Evolutionary conservation across 1,139 yeast genomes (phyloP).

Genomic region (Yamadazyma mexicana): DNA sequence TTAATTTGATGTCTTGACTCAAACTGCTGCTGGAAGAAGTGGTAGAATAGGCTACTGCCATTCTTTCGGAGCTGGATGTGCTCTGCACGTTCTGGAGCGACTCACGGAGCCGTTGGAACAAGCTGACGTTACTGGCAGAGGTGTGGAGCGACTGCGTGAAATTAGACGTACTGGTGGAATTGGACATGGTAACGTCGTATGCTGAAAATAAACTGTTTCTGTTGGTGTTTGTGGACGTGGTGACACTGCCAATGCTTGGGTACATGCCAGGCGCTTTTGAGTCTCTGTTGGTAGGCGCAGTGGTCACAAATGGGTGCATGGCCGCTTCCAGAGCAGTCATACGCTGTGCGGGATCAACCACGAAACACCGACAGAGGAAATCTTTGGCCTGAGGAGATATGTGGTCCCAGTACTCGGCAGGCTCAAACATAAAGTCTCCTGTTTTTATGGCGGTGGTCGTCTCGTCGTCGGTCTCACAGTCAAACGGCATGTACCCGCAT

Average conservation of each 20-base stretch:
- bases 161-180: slow-evolving; percentile 4
- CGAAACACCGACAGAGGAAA: slow-evolving; percentile 58
- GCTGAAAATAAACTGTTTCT: background rate
- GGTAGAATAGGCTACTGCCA: background rate
- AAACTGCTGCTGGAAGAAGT: slow-evolving; percentile 6
- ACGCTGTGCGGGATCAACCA: slow-evolving; percentile 45
- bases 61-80: slow-evolving; percentile 2
- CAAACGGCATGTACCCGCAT: slow-evolving; percentile 79
- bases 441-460: slow-evolving; percentile 60
- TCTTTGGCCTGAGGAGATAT: slow-evolving; percentile 57
- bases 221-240: background rate
- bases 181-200: background rate
- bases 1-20: slow-evolving; percentile 20
- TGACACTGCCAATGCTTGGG: background rate
- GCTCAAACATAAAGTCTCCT: slow-evolving; percentile 62
- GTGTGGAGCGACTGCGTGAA: slow-evolving; percentile 2
- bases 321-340: slow-evolving; percentile 48
- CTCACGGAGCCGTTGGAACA: slow-evolving; percentile 10
- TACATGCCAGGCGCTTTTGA: background rate
- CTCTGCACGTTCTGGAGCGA: slow-evolving; percentile 8
- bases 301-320: slow-evolving; percentile 47
- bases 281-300: background rate
- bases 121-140: slow-evolving; percentile 10
- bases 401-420: slow-evolving; percentile 58
- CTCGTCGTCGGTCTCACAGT: slow-evolving; percentile 70